These are phyloP conservation scores for Stagonosporopsis cucurbitacearum DNA, from an alignment of 2,329 filamentous ascomycete genomes.

Conservation along the genomic window DNA sequence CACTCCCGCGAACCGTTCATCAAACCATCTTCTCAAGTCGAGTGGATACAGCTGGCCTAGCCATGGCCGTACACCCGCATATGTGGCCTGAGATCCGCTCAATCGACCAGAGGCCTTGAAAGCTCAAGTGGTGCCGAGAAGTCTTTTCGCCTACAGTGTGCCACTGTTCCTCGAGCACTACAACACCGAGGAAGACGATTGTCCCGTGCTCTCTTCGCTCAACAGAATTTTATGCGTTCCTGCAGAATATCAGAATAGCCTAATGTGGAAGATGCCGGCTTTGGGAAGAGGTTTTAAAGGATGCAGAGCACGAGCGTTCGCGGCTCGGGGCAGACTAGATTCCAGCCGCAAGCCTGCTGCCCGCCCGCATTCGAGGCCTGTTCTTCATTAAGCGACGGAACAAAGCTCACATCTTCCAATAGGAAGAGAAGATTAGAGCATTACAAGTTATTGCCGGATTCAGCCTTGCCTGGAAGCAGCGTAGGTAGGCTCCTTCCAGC, in stretches of 20 bases:
- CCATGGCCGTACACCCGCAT: not conserved
- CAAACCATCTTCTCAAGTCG: not conserved
- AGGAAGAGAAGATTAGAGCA: not conserved
- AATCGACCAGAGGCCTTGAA: not conserved
- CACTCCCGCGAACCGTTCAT: not conserved
- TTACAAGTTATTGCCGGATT: constrained; percentile 1
- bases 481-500: constrained; percentile 3
- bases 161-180: no score
- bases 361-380: constrained; percentile 11
- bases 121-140: not conserved
- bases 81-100: not conserved
- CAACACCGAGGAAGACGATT: not conserved
- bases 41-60: not conserved
- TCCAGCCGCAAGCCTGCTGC: constrained; percentile 13
- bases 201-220: not conserved
- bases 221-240: not conserved
- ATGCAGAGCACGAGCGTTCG: constrained; percentile 5
- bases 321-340: constrained; percentile 8
- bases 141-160: not conserved
- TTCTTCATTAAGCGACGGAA: constrained; percentile 8
- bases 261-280: not conserved
- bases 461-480: not conserved
- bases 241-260: not conserved
- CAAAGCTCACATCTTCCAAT: constrained; percentile 5
- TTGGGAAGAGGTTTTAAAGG: not conserved